Percentiles rank a stretch among this genome's conserved stretches.
Evolutionary conservation across 2,329 filamentous ascomycete species (phyloP).

Genomic region (Ascochyta pisi): DNA sequence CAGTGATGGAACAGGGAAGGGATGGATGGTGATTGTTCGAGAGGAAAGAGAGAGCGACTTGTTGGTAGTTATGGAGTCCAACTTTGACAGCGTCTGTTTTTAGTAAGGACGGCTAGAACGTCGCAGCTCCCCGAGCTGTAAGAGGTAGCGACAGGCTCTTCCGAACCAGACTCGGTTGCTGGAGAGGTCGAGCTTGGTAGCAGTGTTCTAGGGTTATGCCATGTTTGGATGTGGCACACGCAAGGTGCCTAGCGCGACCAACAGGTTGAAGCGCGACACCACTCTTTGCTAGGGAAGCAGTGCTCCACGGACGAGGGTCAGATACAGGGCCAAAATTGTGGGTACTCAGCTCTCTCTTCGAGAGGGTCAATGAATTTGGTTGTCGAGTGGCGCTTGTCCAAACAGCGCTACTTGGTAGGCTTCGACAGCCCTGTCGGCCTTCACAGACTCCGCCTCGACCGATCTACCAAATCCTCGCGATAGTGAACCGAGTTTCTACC

Average conservation of each 20-base stretch:
- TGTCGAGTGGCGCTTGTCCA: conserved; percentile 5
- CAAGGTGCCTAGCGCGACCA: conserved; percentile 16
- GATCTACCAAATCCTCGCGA: neutral
- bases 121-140: conserved; percentile 16
- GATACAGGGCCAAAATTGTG: conserved; percentile 9
- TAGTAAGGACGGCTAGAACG: conserved; percentile 18
- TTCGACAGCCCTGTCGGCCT: conserved; percentile 7
- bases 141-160: conserved; percentile 12
- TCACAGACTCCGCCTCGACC: neutral
- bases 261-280: conserved; percentile 14
- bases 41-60: conserved; percentile 11
- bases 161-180: conserved; percentile 7
- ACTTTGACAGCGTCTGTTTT: conserved; percentile 13
- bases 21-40: conserved; percentile 1
- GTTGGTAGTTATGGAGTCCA: conserved; percentile 16
- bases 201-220: conserved; percentile 17
- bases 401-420: conserved; percentile 1
- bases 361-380: conserved; percentile 4
- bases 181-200: conserved; percentile 11
- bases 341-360: conserved; percentile 8
- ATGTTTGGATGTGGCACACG: conserved; percentile 12
- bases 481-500: conserved; percentile 6
- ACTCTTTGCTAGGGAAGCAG: conserved; percentile 6
- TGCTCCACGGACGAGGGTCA: conserved; percentile 1
- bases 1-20: conserved; percentile 7